These are phyloP conservation scores for Furcasterigmium sp. DNA, from an alignment of 2,329 filamentous ascomycete genomes.

Conservation along the genomic window DNA sequence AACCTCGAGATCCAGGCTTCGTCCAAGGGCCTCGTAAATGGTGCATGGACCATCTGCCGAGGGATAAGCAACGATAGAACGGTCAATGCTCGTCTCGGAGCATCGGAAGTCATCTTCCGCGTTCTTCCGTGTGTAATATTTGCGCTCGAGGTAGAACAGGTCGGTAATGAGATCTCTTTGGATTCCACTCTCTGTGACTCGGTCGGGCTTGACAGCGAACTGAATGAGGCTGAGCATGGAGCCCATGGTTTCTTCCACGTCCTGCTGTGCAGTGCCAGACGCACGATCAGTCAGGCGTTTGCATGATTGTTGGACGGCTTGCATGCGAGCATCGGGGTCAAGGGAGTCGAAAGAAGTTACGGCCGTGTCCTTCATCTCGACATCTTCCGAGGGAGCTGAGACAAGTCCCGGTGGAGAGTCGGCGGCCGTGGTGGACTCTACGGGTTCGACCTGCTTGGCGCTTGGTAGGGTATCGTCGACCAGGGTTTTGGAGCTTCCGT, in stretches of 20 bases:
- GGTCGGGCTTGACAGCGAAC: slow-evolving; percentile 73
- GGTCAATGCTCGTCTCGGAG: slow-evolving; percentile 46
- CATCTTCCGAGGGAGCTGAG: slow-evolving; percentile 14
- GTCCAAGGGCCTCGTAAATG: slow-evolving; percentile 80
- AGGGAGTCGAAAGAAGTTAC: no score
- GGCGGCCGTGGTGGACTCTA: slow-evolving; percentile 6
- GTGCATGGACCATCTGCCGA: slow-evolving; percentile 45
- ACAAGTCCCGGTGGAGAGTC: slow-evolving; percentile 1
- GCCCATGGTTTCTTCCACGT: slow-evolving; percentile 93
- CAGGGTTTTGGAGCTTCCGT: slow-evolving; percentile 46
- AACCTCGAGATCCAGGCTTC: slow-evolving; percentile 75
- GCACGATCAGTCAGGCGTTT: slow-evolving; percentile 17
- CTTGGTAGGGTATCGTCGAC: slow-evolving; percentile 32
- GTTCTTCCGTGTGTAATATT: slow-evolving; percentile 49
- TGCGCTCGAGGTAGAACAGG: slow-evolving; percentile 58
- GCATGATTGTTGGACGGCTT: no score
- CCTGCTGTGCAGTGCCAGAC: slow-evolving; percentile 70
- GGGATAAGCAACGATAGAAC: slow-evolving; percentile 57
- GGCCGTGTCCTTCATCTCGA: slow-evolving; percentile 12
- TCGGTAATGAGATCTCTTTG: slow-evolving; percentile 78
- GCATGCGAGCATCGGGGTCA: no score
- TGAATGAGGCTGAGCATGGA: slow-evolving; percentile 89
- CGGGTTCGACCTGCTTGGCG: slow-evolving; percentile 23
- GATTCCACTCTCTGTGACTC: slow-evolving; percentile 60
- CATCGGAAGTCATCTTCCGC: slow-evolving; percentile 22